A percentile compares a stretch with the other conserved stretches of the same genome.
Conservation (phyloP, 2,329 filamentous ascomycete genomes). For the Trichothecium sympodiale region DNA sequence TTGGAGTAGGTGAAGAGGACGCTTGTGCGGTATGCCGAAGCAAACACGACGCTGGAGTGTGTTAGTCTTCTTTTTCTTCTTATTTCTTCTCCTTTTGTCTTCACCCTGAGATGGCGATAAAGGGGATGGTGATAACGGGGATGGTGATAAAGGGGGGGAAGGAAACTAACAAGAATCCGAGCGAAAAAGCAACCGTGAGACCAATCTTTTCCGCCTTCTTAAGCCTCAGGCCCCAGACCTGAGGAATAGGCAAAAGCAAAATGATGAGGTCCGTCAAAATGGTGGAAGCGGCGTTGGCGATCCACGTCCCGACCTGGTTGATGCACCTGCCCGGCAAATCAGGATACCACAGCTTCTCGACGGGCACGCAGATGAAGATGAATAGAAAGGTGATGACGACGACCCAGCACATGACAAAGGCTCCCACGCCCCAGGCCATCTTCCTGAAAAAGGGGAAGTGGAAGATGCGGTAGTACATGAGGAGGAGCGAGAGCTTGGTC, state of each 20-base stretch:
- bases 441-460: slow-evolving; percentile 29
- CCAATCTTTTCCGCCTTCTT: slow-evolving; percentile 28
- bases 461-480: slow-evolving; percentile 44
- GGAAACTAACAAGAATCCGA: slow-evolving; percentile 29
- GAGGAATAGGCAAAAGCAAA: slow-evolving; percentile 29
- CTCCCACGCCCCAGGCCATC: slow-evolving; percentile 26
- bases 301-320: slow-evolving; percentile 37
- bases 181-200: slow-evolving; percentile 29
- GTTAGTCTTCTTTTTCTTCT: no score
- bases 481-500: slow-evolving; percentile 37
- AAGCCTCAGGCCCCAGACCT: slow-evolving; percentile 34
- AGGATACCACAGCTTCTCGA: slow-evolving; percentile 36
- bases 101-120: neutral
- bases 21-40: slow-evolving; percentile 34
- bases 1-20: slow-evolving; percentile 32
- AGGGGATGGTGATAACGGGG: neutral
- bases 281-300: slow-evolving; percentile 35
- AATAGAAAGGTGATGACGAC: slow-evolving; percentile 35
- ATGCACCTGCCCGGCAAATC: slow-evolving; percentile 34
- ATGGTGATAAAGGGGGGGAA: neutral
- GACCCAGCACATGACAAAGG: slow-evolving; percentile 34
- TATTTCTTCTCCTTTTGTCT: neutral
- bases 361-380: slow-evolving; percentile 40
- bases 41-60: slow-evolving; percentile 28
- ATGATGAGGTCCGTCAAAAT: slow-evolving; percentile 35